Evolutionary conservation across 805 yeast genomes (phyloP).

Genomic region (Yueomyces sinensis): DNA sequence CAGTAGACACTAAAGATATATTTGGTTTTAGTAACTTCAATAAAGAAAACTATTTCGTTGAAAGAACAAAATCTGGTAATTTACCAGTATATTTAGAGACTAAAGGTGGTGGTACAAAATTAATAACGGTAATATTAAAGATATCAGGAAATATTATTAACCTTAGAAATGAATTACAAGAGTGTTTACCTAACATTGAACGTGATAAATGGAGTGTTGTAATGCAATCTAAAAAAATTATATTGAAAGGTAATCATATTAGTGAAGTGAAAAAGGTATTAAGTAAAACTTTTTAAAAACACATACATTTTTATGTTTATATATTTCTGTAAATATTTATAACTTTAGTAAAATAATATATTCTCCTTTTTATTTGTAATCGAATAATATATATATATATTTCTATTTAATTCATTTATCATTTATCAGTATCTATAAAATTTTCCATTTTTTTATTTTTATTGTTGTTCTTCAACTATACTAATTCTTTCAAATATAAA

Average conservation of each 20-base stretch:
- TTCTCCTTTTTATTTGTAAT: too few species aligned
- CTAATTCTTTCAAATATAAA: background rate
- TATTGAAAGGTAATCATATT: slow-evolving; percentile 36
- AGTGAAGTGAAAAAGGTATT: slow-evolving; percentile 23
- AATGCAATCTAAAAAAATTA: slow-evolving; percentile 38
- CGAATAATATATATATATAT: too few species aligned
- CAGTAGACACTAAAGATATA: background rate
- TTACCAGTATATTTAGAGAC: slow-evolving; percentile 71
- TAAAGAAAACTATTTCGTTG: slow-evolving; percentile 18
- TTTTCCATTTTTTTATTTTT: too few species aligned
- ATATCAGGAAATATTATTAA: slow-evolving; percentile 55
- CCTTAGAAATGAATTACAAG: slow-evolving; percentile 53
- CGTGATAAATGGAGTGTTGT: slow-evolving; percentile 34
- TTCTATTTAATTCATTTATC: too few species aligned
- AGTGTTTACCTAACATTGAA: slow-evolving; percentile 34
- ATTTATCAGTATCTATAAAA: too few species aligned
- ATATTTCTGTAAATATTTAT: background rate
- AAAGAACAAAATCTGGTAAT: slow-evolving; percentile 48
- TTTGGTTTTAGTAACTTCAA: background rate
- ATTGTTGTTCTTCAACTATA: too few species aligned
- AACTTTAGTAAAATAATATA: too few species aligned
- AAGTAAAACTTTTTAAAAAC: slow-evolving; percentile 2
- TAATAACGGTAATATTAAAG: slow-evolving; percentile 62
- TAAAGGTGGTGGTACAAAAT: slow-evolving; percentile 41
- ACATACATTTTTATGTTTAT: background rate